Base-by-base conservation (phyloP, 192 early-diverging fungal species). In the Entomortierella parvispora region DNA sequence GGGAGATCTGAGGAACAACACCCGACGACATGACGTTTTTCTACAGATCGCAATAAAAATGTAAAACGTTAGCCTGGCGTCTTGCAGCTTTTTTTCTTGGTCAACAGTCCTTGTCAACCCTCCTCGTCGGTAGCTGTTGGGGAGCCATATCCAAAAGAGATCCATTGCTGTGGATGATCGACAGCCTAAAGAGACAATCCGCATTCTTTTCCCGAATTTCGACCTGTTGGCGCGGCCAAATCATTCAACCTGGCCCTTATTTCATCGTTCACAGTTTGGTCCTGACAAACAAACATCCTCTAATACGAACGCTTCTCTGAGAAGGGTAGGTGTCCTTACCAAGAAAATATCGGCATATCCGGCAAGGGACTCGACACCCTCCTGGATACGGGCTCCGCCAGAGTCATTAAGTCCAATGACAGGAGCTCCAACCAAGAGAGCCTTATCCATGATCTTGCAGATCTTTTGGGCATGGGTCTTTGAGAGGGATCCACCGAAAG, bases 301-400 rank as follows among this genome's bases (percentile, higher is more conserved):
- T n/a, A n/a, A n/a, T n/a, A n/a, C n/a, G n/a, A n/a, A n/a, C n/a
- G n/a, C n/a, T n/a, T n/a, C n/a, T n/a, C n/a, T n/a, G n/a, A n/a
- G n/a, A n/a, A n/a, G n/a, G n/a, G n/a, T n/a, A n/a, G n/a, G n/a
- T n/a, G n/a, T n/a, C n/a, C 66, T 28, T 67, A 81, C 79, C 78
- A 93, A 91, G 81, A 99, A 99, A 65, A 99, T 99, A 65, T 99
- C 96, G 17, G 95, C 95, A 77, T 97, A 97, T 2, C 97, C 97
- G 20, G 91, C 97, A 44, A 99, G 83, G 28, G 95, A 96, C 61
- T 96, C 96, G 3, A 99, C 97, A 63, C 97, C 97, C 82, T 99
- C 97, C 75, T 99, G 97, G 63, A 99, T 99, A 71, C 97, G 89
- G 20, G 97, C 97, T 68, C 97, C 97, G 47, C 97, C 97, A 58